Evolutionary conservation across 345 rosid species (phyloP).

Genomic region (Gossypium turneri): DNA sequence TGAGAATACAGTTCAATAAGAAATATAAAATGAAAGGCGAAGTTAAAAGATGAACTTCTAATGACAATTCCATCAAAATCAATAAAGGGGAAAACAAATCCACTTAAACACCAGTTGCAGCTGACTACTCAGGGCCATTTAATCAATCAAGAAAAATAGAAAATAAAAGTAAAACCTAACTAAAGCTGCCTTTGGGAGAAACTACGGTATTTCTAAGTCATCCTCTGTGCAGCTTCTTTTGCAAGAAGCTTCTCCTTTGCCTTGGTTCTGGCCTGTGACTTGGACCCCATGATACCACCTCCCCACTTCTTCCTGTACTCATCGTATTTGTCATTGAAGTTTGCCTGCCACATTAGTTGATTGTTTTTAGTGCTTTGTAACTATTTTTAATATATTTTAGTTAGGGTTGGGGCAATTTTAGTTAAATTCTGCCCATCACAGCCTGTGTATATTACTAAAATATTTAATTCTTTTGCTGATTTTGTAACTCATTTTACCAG

Average conservation of each 20-base stretch:
- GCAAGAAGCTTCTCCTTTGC: conserved; percentile 67
- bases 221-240: conserved; percentile 70
- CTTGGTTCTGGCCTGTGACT: conserved; percentile 69
- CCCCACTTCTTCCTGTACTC: conserved; percentile 86
- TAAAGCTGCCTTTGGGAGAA: neutral
- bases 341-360: conserved; percentile 33
- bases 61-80: neutral
- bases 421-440: no score
- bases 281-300: conserved; percentile 81
- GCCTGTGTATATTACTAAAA: no score
- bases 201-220: conserved; percentile 29
- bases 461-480: no score
- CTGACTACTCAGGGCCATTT: neutral
- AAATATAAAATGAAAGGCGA: no score
- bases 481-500: no score
- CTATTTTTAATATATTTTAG: no score
- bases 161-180: neutral
- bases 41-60: neutral
- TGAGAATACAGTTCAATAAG: no score
- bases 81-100: neutral
- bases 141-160: neutral
- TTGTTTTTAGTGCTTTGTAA: no score
- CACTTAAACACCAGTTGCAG: neutral
- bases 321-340: conserved; percentile 70
- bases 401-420: no score